phyloP scores from a whole-genome alignment of 192 early-diverging fungal genomes.

The Coemansia sp. region DNA sequence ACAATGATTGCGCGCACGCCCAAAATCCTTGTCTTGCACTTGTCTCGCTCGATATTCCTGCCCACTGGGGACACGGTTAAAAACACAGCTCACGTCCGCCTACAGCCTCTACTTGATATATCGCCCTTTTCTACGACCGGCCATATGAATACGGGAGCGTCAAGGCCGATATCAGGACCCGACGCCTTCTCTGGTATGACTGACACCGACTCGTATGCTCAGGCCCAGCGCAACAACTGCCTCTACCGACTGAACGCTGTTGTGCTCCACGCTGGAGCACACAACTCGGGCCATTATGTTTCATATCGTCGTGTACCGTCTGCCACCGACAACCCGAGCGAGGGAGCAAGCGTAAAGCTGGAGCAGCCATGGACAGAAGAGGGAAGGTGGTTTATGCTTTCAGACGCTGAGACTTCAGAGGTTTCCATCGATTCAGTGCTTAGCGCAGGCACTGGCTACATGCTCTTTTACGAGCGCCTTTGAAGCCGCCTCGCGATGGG shows the following conservation, averaged over 20 bases:
- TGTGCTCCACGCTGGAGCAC: conserved; percentile 83
- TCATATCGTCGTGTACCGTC: conserved; percentile 71
- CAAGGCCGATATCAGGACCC: conserved; percentile 52
- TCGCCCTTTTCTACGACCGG: conserved; percentile 76
- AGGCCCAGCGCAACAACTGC: conserved; percentile 40
- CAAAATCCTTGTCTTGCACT: conserved; percentile 77
- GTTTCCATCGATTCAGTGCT: conserved; percentile 52
- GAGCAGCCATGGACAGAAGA: conserved; percentile 12
- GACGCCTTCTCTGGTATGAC: not conserved
- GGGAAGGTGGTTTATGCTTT: conserved; percentile 67
- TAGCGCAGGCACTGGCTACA: conserved; percentile 52
- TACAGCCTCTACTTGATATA: conserved; percentile 76
- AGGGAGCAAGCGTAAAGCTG: not conserved
- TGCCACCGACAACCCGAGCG: not conserved
- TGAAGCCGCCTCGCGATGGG: not conserved
- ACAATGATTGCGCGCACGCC: conserved; percentile 89
- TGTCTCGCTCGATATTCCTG: conserved; percentile 82
- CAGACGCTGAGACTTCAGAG: conserved; percentile 58
- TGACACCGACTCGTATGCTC: conserved; percentile 13
- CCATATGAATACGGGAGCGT: conserved; percentile 62
- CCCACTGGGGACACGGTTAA: conserved; percentile 73
- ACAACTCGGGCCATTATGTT: conserved; percentile 91
- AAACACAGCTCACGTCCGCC: conserved; percentile 75
- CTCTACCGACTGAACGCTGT: conserved; percentile 78
- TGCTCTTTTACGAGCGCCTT: conserved; percentile 59